A percentile compares a stretch with the other conserved stretches of the same genome.
Conservation (phyloP, 768 basidiomycete species). For the Paxillus involutus region DNA sequence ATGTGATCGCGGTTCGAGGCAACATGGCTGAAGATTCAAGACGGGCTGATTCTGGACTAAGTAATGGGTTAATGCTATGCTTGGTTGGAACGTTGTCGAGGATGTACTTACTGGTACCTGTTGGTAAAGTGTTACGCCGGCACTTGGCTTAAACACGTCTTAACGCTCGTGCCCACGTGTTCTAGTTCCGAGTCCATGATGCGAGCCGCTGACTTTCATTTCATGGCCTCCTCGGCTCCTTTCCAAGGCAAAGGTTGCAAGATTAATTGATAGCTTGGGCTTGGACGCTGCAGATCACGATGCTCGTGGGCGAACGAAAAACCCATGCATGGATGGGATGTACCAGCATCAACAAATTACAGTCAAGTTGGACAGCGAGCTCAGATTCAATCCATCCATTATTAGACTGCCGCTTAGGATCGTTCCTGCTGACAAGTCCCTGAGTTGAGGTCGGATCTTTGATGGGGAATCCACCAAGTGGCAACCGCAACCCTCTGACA, state of each 20-base stretch:
- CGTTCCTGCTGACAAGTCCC: neutral
- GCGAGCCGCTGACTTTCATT: slow-evolving; percentile 2
- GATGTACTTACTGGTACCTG: neutral
- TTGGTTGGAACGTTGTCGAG: neutral
- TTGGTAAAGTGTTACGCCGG: neutral
- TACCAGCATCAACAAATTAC: too few species aligned
- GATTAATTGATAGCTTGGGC: too few species aligned
- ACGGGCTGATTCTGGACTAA: neutral
- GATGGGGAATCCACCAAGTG: slow-evolving; percentile 29
- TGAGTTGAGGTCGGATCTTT: slow-evolving; percentile 12
- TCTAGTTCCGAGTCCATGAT: neutral
- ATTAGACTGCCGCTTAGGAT: neutral
- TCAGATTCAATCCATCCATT: neutral
- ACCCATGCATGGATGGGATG: too few species aligned
- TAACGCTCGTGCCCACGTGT: slow-evolving; percentile 11
- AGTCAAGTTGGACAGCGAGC: too few species aligned
- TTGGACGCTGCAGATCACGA: neutral
- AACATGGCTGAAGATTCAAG: slow-evolving; percentile 14
- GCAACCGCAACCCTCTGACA: slow-evolving; percentile 2
- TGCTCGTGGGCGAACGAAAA: too few species aligned
- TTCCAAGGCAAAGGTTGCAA: too few species aligned
- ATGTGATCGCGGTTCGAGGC: slow-evolving; percentile 15
- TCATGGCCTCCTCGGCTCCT: neutral
- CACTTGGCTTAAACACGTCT: too few species aligned
- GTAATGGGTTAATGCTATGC: neutral